A percentile compares a stretch with the other conserved stretches of the same genome.
Conservation (phyloP, 176 grass and related monocot species). For the Ensete glaucum region DNA sequence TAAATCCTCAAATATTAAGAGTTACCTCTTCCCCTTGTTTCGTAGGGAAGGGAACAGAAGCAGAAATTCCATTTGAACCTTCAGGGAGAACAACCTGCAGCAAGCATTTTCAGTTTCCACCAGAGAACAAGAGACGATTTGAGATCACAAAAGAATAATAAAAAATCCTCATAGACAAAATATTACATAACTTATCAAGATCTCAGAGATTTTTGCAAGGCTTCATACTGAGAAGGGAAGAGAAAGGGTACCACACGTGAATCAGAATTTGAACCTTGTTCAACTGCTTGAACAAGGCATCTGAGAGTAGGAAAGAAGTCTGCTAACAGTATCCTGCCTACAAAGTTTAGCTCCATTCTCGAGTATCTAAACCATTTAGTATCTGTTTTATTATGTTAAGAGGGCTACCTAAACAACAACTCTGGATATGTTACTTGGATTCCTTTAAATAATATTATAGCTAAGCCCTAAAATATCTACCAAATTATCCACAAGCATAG, state of each 20-base stretch:
- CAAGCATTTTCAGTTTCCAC: conserved; percentile 18
- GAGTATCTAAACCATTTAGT: too few relatives aligned
- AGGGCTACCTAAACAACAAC: too few relatives aligned
- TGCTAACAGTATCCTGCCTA: too few relatives aligned
- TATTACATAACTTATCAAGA: neutral
- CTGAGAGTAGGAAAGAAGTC: too few relatives aligned
- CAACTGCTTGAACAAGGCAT: too few relatives aligned
- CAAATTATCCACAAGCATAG: too few relatives aligned
- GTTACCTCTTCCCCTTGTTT: conserved; percentile 71
- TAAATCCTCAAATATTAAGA: conserved; percentile 3
- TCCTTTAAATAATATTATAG: too few relatives aligned
- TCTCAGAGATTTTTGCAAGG: neutral
- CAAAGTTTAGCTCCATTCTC: too few relatives aligned
- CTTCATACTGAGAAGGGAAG: neutral
- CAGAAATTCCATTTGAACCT: conserved; percentile 85
- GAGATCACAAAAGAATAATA: neutral
- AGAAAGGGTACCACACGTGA: neutral
- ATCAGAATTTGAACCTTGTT: too few relatives aligned
- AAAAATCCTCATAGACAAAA: neutral
- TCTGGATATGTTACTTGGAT: too few relatives aligned
- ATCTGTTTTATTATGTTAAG: too few relatives aligned
- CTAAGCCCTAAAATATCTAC: too few relatives aligned
- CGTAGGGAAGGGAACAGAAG: conserved; percentile 62
- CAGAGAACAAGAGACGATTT: neutral
- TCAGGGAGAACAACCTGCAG: conserved; percentile 80